Base-by-base conservation (phyloP, 176 grass and related monocot genomes). In the Otatea glauca region DNA sequence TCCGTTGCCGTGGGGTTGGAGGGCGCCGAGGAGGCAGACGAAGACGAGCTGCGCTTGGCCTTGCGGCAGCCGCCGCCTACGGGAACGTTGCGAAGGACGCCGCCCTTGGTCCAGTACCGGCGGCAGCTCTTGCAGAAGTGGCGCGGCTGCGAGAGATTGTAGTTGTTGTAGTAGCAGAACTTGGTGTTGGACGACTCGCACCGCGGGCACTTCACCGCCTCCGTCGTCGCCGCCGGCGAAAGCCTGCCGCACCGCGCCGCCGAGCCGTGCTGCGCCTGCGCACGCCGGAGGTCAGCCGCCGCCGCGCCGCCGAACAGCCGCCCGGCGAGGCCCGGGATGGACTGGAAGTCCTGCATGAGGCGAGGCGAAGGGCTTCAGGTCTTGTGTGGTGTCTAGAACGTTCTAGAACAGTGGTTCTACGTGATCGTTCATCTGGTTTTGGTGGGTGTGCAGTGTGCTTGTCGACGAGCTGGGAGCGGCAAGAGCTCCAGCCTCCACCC, bases 101-200 rank as follows among this genome's bases (percentile, higher is more conserved):
- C 94, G 70, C 94, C 94, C 69, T 94, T 93, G 67, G 88, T 93
- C 91, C 91, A 93, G 85, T 90, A 93, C 43, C 91, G 91, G 72
- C 91, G 91, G 77, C 91, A 93, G 50, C 27, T 70, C 85, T 88
- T 91, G 72, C 92, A 94, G 86, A 91, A 94, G 72, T 94, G 88
- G 50, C 92, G 88, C 51, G 92, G 92, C 83, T 94, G 92, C 21
- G 92, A 83, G 8, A 90, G 75, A 74, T 88, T 94, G 68, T 94
- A 91, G 62, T 94, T 94, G 82, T 94, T 94, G 83, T 91, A 94
- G 68, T 94, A 94, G 74, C 92, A 94, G 88, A 94, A 94, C 81
- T 94, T 94, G 64, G 88, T 94, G 88, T 94, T 86, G 18, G 88
- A 65, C 58, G 92, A 94, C 7, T 91, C 92, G 44, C 92, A 94